Evolutionary conservation across 805 yeast species (phyloP), one percentile per base, ranked within the genome.

Genomic region (Zygosaccharomyces bailii): DNA sequence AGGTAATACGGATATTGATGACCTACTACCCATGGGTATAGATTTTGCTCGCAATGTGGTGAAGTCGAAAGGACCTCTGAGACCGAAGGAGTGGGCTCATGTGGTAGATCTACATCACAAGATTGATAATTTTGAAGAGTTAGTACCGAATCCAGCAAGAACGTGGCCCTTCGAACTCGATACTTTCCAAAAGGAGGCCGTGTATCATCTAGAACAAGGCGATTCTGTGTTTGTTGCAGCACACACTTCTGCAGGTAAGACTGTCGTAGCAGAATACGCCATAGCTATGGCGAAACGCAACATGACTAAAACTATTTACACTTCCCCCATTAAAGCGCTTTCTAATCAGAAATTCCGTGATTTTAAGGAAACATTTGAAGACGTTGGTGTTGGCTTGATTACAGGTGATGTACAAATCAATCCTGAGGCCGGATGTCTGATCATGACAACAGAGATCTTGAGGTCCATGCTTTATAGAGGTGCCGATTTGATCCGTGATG

Each of bases 171-270:
- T 93, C 59, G 91, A 89, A 61, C 72, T 93, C 37, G 99, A 93
- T 67, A 82, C 85, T 25, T 93, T 93, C 67, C 99, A 93, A 63
- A 89, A 93, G 60, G 98, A 93, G 67, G 99, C 99, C 0, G 85
- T 93, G 0, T 93, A 86, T 60, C 98, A 90, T 65, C 71, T 93
- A 49, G 99, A 93, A 60, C 96, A 89, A 65, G 98, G 98, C 30
- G 99, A 93, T 60, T 91, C 98, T 5, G 99, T 93, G 3, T 93
- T 93, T 67, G 96, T 93, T 2, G 98, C 98, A 3, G 99, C 99
- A 0, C 99, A 91, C 65, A 91, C 99, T 0, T 91, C 98, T 2
- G 99, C 99, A 0, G 99, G 99, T 67, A 91, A 91, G 60, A 91
- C 99, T 0, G 99, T 91, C 3, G 96, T 93, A 19, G 99, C 99